Base-by-base conservation (phyloP, 805 yeast genomes). In the Barnettozyma californica region DNA sequence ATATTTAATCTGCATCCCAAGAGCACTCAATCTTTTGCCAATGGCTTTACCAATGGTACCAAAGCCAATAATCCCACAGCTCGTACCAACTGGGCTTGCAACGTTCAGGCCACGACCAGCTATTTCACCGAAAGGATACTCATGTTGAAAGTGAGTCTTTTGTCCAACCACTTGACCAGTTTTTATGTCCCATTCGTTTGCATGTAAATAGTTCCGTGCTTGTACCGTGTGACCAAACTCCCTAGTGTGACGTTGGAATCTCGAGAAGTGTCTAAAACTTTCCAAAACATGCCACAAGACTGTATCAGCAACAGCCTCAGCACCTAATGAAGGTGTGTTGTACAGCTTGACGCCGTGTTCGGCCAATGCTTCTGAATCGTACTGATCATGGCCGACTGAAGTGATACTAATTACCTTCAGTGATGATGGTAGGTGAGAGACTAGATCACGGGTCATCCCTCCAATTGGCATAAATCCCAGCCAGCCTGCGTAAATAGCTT, bases 221-320 rank as follows among this genome's bases (percentile, higher is more conserved):
- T 49, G 48, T 7, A 72, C 64, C 1, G 81, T 73, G 54, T 75
- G 66, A 21, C 70, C 68, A 38, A 51, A 44, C 9, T 65, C 59
- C 9, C 64, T 61, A 16, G 71, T 52, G 27, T 57, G 54, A 4
- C 48, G 48, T 44, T 67, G 68, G 46, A 70, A 72, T 26, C 67
- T 56, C 6, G 71, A 66, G 57, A 74, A 79, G 54, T 71, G 71
- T 51, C 88, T 68, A 64, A 79, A 82, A 3, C 78, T 69, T 42
- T 75, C 74, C 50, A 82, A 59, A 1, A 81, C 68, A 53, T 76
- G 76, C 73, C 75, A 81, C 54, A 82, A 61, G 1, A 76, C 85
- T 52, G 80, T 69, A 53, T 83, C 87, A 3, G 85, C 86, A 14
- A 83, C 87, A 19, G 83, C 83, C 41, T 75, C 79, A 3, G 83